Percentiles rank a stretch among this genome's conserved stretches.
phyloP scores from a whole-genome alignment of 2,329 filamentous ascomycete genomes.

The Pseudomassariella vexata region DNA sequence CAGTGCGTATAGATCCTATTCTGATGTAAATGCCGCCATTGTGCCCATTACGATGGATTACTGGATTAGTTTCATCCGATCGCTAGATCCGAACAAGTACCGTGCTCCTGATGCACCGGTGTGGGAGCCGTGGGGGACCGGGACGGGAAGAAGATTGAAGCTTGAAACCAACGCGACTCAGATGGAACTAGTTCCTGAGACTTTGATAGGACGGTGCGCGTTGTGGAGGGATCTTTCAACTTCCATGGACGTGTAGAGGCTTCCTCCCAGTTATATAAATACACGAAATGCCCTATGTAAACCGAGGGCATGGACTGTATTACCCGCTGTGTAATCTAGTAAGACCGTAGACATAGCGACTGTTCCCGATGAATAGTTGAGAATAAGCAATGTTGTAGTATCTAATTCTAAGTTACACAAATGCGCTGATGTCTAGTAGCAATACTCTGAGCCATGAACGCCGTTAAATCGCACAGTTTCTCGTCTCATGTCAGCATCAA shows the following conservation, averaged over 20 bases:
- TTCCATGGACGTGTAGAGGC: slow-evolving; percentile 1
- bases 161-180: slow-evolving; percentile 1
- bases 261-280: too few species aligned
- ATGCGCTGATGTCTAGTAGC: too few species aligned
- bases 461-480: too few species aligned
- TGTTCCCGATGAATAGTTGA: too few species aligned
- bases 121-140: slow-evolving; percentile 10
- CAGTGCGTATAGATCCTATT: neutral
- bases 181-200: slow-evolving; percentile 1
- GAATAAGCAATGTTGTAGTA: too few species aligned
- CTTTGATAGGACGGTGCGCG: neutral
- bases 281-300: too few species aligned
- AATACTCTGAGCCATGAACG: too few species aligned
- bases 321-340: too few species aligned
- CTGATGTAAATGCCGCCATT: slow-evolving; percentile 3
- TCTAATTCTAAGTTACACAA: too few species aligned
- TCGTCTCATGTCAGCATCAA: too few species aligned
- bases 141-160: neutral
- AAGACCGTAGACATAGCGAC: too few species aligned
- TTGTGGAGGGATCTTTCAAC: slow-evolving; percentile 2
- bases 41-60: slow-evolving; percentile 10
- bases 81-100: slow-evolving; percentile 9
- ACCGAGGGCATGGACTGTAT: too few species aligned
- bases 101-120: slow-evolving; percentile 4
- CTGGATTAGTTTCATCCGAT: slow-evolving; percentile 11